Conservation (phyloP, 306 rosid genomes). For the barrel medic (Medicago truncatula) region MtrunA17r5.0-ANR NC_053045.1:6400501-6401000, state of each 20-base stretch:
- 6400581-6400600: slow-evolving; percentile 17
- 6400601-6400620: slow-evolving; percentile 59
- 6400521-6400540: slow-evolving; percentile 14
- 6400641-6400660: not conserved
- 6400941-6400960: slow-evolving; percentile 14
- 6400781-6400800: slow-evolving; percentile 28
- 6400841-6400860: slow-evolving; percentile 31
- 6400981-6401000: slow-evolving; percentile 17
- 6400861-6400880: slow-evolving; percentile 25
- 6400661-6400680: not conserved
- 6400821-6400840: not conserved
- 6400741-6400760: slow-evolving; percentile 28
- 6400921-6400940: not conserved
- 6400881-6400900: slow-evolving; percentile 3
- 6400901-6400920: slow-evolving; percentile 3
- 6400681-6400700: not conserved
- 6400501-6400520: slow-evolving; percentile 1
- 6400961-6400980: slow-evolving; percentile 10
- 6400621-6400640: slow-evolving; percentile 54
- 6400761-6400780: slow-evolving; percentile 16
- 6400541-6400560: slow-evolving; percentile 36
- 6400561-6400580: slow-evolving; percentile 42
- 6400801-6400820: slow-evolving; percentile 12
- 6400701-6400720: not conserved
- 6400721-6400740: slow-evolving; percentile 25